A percentile compares a stretch with the other conserved stretches of the same genome.
These are phyloP conservation scores for Fusarium albidum DNA, from an alignment of 2,329 filamentous ascomycete genomes.

Conservation along the genomic window DNA sequence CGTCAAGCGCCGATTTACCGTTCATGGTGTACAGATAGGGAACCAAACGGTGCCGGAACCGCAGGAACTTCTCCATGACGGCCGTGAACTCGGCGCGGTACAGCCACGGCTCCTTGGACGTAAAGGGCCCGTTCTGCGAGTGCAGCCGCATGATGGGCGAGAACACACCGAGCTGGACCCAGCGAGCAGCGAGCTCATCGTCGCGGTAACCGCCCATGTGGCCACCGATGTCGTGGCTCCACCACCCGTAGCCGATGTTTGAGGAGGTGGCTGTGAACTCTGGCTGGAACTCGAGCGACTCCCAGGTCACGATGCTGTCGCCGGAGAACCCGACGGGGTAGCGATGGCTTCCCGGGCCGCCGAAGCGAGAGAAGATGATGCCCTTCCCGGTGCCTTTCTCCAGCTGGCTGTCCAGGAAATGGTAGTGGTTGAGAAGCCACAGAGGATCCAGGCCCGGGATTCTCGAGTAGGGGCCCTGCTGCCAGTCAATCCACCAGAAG, in stretches of 20 bases:
- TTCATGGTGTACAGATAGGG: slow-evolving; percentile 70
- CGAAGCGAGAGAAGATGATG: slow-evolving; percentile 68
- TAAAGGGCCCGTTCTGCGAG: slow-evolving; percentile 65
- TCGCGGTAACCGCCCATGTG: slow-evolving; percentile 64
- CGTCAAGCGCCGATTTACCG: slow-evolving; percentile 50
- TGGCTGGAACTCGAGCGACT: slow-evolving; percentile 68
- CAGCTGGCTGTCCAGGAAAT: slow-evolving; percentile 60
- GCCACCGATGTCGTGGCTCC: slow-evolving; percentile 74
- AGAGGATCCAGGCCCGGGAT: slow-evolving; percentile 68
- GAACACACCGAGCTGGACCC: slow-evolving; percentile 69
- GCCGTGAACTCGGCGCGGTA: slow-evolving; percentile 55
- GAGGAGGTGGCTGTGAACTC: slow-evolving; percentile 72
- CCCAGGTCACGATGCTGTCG: slow-evolving; percentile 67
- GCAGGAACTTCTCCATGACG: slow-evolving; percentile 59
- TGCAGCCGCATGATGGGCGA: slow-evolving; percentile 69
- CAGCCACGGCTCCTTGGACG: slow-evolving; percentile 69
- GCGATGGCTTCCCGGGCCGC: slow-evolving; percentile 68
- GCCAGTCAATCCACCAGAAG: slow-evolving; percentile 76
- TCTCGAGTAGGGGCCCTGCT: slow-evolving; percentile 64
- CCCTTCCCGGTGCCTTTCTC: slow-evolving; percentile 46
- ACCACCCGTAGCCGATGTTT: slow-evolving; percentile 74
- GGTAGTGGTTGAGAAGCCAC: slow-evolving; percentile 72
- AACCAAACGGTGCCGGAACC: slow-evolving; percentile 64
- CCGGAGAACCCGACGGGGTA: slow-evolving; percentile 73
- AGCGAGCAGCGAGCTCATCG: slow-evolving; percentile 66